A percentile compares a stretch with the other conserved stretches of the same genome.
Evolutionary conservation across 768 basidiomycete species (phyloP).

Genomic region (Suillus luteus): DNA sequence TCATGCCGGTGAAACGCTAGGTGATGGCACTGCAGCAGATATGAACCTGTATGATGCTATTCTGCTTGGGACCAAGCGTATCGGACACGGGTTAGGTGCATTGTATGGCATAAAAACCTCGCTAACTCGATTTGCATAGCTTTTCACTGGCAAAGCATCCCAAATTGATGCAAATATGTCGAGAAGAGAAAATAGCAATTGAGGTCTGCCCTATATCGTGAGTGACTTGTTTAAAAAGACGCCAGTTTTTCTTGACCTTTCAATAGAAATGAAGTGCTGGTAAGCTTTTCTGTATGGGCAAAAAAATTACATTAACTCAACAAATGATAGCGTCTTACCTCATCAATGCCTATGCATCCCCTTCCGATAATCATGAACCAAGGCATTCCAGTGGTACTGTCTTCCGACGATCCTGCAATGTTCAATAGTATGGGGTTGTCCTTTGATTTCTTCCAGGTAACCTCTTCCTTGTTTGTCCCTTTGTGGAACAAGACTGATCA

Average conservation of each 20-base stretch:
- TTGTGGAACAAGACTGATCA: not conserved
- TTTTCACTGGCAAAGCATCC: constrained; percentile 52
- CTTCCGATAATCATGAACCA: constrained; percentile 67
- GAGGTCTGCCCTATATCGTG: constrained; percentile 55
- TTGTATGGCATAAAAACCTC: not conserved
- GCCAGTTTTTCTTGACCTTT: not conserved
- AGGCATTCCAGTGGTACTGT: constrained; percentile 68
- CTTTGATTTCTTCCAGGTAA: constrained; percentile 74
- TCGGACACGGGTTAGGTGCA: constrained; percentile 46
- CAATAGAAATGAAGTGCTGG: constrained; percentile 68
- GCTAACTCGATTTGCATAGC: constrained; percentile 19
- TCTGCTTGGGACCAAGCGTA: constrained; percentile 50
- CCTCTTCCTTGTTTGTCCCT: constrained; percentile 10
- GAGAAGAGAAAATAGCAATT: constrained; percentile 41
- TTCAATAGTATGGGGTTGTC: constrained; percentile 76
- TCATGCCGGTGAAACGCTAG: constrained; percentile 52
- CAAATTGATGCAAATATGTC: constrained; percentile 44
- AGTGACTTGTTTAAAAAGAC: constrained; percentile 16
- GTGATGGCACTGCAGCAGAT: constrained; percentile 47
- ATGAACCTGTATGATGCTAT: constrained; percentile 51
- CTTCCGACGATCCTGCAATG: constrained; percentile 71
- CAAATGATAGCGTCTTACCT: constrained; percentile 58
- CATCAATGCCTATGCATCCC: constrained; percentile 77
- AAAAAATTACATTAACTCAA: not conserved
- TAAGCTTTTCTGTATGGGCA: constrained; percentile 25